A percentile compares a stretch with the other conserved stretches of the same genome.
Evolutionary conservation across 1,139 yeast species (phyloP).

Genomic region (Saccharomyces hybrid): DNA sequence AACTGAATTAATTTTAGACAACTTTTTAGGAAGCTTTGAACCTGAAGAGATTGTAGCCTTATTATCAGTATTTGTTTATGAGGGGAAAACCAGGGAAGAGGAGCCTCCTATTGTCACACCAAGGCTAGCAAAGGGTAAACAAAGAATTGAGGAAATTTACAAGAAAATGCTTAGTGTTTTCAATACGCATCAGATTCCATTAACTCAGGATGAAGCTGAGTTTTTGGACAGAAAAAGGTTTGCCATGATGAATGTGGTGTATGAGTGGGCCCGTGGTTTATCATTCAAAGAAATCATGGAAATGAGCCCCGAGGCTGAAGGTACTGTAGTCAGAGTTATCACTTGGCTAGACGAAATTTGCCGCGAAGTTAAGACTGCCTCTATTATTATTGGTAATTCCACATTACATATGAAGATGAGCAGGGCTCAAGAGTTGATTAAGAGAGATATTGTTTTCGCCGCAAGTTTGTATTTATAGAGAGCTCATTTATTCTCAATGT

Average conservation of each 20-base stretch:
- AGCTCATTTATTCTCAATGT: neutral
- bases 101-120: constrained; percentile 67
- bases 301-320: constrained; percentile 85
- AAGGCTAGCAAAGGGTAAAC: constrained; percentile 70
- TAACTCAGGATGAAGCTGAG: constrained; percentile 80
- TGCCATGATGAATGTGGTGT: constrained; percentile 86
- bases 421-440: constrained; percentile 88
- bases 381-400: constrained; percentile 90
- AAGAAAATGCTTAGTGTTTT: constrained; percentile 54
- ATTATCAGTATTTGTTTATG: constrained; percentile 85
- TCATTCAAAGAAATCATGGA: constrained; percentile 86
- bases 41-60: constrained; percentile 95
- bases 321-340: constrained; percentile 94
- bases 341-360: constrained; percentile 92
- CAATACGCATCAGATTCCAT: constrained; percentile 57
- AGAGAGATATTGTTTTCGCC: constrained; percentile 94
- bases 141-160: constrained; percentile 62
- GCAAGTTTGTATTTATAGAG: constrained; percentile 77
- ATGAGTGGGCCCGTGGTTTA: constrained; percentile 97
- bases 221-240: constrained; percentile 78
- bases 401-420: constrained; percentile 80
- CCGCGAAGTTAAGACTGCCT: constrained; percentile 89
- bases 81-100: constrained; percentile 58
- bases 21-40: constrained; percentile 85
- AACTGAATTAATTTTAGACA: constrained; percentile 83